phyloP scores from a whole-genome alignment of 2,329 filamentous ascomycete genomes.

The Trichoderma asperellum region DNA sequence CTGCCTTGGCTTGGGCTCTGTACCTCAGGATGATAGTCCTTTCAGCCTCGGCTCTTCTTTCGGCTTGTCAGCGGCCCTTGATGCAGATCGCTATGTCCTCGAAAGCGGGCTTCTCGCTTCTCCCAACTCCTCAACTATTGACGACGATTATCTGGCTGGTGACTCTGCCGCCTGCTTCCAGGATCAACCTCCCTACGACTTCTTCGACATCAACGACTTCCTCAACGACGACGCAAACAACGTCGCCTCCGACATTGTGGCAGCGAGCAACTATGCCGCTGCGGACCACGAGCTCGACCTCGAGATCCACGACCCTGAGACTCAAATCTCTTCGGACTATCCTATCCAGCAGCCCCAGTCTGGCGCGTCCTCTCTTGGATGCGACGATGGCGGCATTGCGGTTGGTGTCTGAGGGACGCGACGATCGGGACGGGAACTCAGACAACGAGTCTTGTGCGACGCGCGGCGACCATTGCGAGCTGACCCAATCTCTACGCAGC shows the following conservation, averaged over 20 bases:
- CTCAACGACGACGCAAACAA: conserved; percentile 56
- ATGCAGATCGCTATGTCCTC: conserved; percentile 75
- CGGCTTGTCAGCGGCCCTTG: conserved; percentile 68
- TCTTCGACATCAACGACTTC: conserved; percentile 59
- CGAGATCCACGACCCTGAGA: conserved; percentile 61
- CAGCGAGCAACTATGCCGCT: conserved; percentile 55
- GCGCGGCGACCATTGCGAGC: conserved; percentile 44
- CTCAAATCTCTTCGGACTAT: conserved; percentile 65
- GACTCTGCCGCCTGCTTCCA: conserved; percentile 57
- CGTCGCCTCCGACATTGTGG: conserved; percentile 52
- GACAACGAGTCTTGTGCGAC: conserved; percentile 41
- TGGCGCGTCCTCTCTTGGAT: conserved; percentile 75
- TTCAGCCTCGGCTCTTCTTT: conserved; percentile 72
- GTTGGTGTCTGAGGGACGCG: conserved; percentile 65
- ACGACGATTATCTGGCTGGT: conserved; percentile 69
- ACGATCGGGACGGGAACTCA: conserved; percentile 50
- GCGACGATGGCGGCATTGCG: conserved; percentile 75
- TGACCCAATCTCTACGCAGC: conserved; percentile 44
- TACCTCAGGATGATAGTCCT: conserved; percentile 64
- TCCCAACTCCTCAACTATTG: conserved; percentile 67
- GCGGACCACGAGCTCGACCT: conserved; percentile 57
- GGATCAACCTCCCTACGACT: conserved; percentile 47
- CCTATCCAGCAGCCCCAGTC: conserved; percentile 72
- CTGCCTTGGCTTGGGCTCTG: conserved; percentile 51
- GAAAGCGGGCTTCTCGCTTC: conserved; percentile 76